Percentiles rank a stretch among this genome's conserved stretches.
These are phyloP conservation scores for Mycena indigotica DNA, from an alignment of 768 basidiomycete species.

Conservation along the genomic window DNA sequence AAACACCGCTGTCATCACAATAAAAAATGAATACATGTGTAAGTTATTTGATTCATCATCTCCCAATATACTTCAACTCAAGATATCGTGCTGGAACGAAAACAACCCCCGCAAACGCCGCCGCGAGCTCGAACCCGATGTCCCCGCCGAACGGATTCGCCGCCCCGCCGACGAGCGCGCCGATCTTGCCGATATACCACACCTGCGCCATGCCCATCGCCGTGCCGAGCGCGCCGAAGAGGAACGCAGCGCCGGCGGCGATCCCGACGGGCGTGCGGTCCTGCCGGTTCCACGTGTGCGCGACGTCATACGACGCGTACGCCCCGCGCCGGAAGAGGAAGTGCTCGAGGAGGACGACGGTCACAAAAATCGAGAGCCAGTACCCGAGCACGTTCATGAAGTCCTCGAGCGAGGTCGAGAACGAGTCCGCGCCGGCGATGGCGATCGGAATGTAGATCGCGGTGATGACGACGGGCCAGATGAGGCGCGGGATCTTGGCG, in stretches of 20 bases:
- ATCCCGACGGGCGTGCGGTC: conserved; percentile 37
- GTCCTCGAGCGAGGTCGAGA: conserved; percentile 41
- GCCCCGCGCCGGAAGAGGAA: conserved; percentile 47
- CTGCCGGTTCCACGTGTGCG: conserved; percentile 33
- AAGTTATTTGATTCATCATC: no score
- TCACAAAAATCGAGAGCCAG: conserved; percentile 54
- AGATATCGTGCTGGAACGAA: conserved; percentile 4
- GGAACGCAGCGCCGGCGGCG: conserved; percentile 37
- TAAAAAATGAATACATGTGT: no score
- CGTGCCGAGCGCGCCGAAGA: conserved; percentile 41
- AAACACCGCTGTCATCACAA: no score
- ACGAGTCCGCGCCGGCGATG: conserved; percentile 51
- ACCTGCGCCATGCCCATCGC: conserved; percentile 38
- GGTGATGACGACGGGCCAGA: conserved; percentile 41
- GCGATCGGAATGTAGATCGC: conserved; percentile 46
- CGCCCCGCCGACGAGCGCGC: conserved; percentile 24
- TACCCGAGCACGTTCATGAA: conserved; percentile 54
- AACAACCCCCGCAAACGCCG: conserved; percentile 32
- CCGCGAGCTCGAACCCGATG: conserved; percentile 40
- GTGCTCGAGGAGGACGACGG: conserved; percentile 52
- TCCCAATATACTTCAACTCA: not conserved
- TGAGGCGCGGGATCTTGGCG: conserved; percentile 43
- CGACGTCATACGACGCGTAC: conserved; percentile 35
- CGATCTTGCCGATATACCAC: conserved; percentile 34
- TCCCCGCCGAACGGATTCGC: conserved; percentile 33